Base-by-base conservation (phyloP, 768 basidiomycete species). In the Aureoboletus auriporus region DNA sequence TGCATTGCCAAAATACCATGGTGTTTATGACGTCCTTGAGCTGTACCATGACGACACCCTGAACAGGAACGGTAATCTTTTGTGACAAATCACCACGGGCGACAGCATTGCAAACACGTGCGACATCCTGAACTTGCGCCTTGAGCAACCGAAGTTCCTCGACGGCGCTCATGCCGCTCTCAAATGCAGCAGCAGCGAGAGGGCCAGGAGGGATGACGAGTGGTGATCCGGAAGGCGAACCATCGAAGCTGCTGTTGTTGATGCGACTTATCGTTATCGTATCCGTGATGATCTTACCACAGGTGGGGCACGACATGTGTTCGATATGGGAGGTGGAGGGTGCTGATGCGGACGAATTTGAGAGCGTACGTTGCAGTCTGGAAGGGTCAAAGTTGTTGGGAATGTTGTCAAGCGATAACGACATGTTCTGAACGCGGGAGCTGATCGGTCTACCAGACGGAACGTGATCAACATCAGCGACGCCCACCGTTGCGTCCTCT, bases 101-200 rank as follows among this genome's bases (percentile, higher is more conserved):
- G 42, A 89, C 86, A 14, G 87, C 87, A 61, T 86, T 85, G 65
- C 87, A 89, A 30, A 89, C 87, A 28, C 86, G 72, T 16, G 86
- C 86, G 39, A 89, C 85, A 57, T 89, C 74, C 69, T 89, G 85
- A 0, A 92, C 88, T 69, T 92, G 90, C 17, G 87, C 86, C 65
- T 89, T 89, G 50, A 93, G 77, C 31, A 90, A 66, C 55, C 77
- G 78, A 30, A 92, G 75, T 68, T 93, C 89, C 64, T 89, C 82
- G 11, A 83, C 79, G n/a, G 81, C 81, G 49, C 78, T 80, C 75
- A 83, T 75, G 42, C 79, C 80, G 53, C 75, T 75, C 64, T 81
- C 79, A 46, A 74, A 74, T 5, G 79, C 78, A 2, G 80, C 79
- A 13, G 72, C 70, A 34, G 75, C 76, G 38, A 82, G 71, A 20